Conservation (phyloP, 2,329 filamentous ascomycete species). For the Penicillium thymicola region DNA sequence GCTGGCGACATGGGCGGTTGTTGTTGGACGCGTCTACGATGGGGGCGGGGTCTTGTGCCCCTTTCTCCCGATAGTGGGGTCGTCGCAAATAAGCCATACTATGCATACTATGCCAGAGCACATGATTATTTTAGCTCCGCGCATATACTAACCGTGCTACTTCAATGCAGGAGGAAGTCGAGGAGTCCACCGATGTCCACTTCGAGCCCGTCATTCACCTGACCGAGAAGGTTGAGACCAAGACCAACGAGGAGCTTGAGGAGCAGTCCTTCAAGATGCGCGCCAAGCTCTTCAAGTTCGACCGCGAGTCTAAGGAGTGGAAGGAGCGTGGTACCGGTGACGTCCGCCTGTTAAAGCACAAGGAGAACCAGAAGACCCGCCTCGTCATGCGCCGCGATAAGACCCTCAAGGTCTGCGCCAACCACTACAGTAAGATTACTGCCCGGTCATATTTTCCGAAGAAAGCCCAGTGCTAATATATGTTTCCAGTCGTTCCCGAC, state of each 20-base stretch:
- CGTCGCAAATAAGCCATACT: background rate
- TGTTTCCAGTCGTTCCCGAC: conserved; percentile 75
- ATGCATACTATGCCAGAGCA: background rate
- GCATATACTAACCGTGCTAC: conserved; percentile 3
- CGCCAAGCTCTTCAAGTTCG: conserved; percentile 98
- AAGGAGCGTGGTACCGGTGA: conserved; percentile 98
- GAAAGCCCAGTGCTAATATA: background rate
- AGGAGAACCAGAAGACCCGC: conserved; percentile 95
- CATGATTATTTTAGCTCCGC: background rate
- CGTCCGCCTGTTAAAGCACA: conserved; percentile 95
- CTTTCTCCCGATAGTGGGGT: conserved; percentile 16
- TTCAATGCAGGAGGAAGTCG: conserved; percentile 61
- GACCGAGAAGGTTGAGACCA: conserved; percentile 93
- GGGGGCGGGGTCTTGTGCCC: conserved; percentile 8
- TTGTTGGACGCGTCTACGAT: background rate
- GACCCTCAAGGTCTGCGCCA: conserved; percentile 99
- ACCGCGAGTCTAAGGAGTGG: conserved; percentile 89
- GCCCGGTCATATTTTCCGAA: background rate
- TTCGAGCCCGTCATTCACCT: conserved; percentile 96
- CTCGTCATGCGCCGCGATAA: conserved; percentile 99
- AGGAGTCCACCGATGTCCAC: conserved; percentile 88
- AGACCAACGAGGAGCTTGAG: conserved; percentile 98
- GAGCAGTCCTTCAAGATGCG: conserved; percentile 99
- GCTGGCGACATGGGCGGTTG: conserved; percentile 4
- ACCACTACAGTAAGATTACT: conserved; percentile 84